Evolutionary conservation across 2,329 filamentous ascomycete species (phyloP), one percentile per base, ranked within the genome.

Genomic region (Coleophoma cylindrospora): DNA sequence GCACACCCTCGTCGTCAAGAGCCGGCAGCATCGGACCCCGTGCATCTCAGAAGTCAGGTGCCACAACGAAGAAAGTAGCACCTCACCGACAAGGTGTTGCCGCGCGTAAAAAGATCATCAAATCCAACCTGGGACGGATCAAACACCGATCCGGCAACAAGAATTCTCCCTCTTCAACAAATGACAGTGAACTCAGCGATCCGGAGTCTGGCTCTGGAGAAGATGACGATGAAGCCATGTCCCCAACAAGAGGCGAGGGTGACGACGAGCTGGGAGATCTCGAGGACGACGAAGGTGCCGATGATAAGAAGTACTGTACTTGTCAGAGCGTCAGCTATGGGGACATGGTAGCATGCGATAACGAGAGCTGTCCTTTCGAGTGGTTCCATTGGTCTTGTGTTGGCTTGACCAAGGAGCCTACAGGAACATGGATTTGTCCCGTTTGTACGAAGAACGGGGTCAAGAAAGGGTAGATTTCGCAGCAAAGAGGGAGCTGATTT

Each of bases 271-370:
- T 82, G 50, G 68, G 74, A 58, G 65, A 74, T 67, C 57, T 68
- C 14, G 83, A 86, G 33, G 86, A 89, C 45, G 86, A 89, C 50
- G 86, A 85, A 40, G 83, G 83, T 49, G 84, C 86, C 55, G 87
- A 91, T 68, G 85, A 87, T 64, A 88, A 72, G 51, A 74, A 89
- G 66, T 94, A 94, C 70, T 94, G 89, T 70, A 76, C 86, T 32
- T 94, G 89, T 67, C 86, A 91, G 66, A 87, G 87, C 60, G 86
- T 91, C 57, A 90, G 86, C 67, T 91, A 88, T 63, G 89, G 89
- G 54, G 86, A 92, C 63, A 94, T 94, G 89, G 88, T 94, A 55
- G 89, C 87, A 32, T 94, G 89, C 71, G 89, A 94, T 72, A 92
- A 92, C 66, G 83, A 87, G 51, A 78, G 84, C 57, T 94, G 89